These are phyloP conservation scores for Syzygium aromaticum DNA, from an alignment of 345 rosid species.

Conservation along the genomic window DNA sequence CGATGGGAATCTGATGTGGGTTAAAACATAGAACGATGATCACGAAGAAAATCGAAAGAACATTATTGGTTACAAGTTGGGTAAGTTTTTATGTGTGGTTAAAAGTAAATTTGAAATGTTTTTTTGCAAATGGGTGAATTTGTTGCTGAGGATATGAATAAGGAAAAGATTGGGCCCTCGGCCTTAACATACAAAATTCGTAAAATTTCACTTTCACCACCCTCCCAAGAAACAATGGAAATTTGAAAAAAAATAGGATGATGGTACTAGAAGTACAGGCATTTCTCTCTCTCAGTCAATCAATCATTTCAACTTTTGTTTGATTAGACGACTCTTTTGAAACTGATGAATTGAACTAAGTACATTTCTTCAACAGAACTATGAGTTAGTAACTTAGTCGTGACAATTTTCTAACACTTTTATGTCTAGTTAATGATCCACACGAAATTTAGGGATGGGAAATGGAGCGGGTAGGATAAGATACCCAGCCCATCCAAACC, in stretches of 20 bases:
- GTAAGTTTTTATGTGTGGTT: not conserved
- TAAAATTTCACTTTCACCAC: not conserved
- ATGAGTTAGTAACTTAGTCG: not conserved
- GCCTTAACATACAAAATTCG: not conserved
- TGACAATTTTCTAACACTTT: not conserved
- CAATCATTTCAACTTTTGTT: not conserved
- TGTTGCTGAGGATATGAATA: not conserved
- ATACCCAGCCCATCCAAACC: not conserved
- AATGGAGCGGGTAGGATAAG: not conserved
- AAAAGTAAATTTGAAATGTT: not conserved
- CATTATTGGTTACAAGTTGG: no score
- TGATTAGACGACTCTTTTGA: not conserved
- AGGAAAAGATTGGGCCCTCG: not conserved
- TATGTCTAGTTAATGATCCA: not conserved
- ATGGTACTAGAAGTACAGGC: not conserved
- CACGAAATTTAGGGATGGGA: not conserved
- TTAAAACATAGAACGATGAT: not conserved
- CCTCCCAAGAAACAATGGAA: not conserved
- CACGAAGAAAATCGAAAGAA: not conserved
- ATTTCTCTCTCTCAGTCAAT: not conserved
- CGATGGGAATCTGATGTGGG: not conserved
- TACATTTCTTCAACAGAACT: not conserved
- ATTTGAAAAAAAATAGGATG: not conserved
- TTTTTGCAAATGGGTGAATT: not conserved
- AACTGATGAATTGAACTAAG: not conserved